Percentiles rank a stretch among this genome's conserved stretches.
Evolutionary conservation across 225 moss, liverwort and hornwort genomes (phyloP).

Genomic region (Polytrichum formosum): DNA sequence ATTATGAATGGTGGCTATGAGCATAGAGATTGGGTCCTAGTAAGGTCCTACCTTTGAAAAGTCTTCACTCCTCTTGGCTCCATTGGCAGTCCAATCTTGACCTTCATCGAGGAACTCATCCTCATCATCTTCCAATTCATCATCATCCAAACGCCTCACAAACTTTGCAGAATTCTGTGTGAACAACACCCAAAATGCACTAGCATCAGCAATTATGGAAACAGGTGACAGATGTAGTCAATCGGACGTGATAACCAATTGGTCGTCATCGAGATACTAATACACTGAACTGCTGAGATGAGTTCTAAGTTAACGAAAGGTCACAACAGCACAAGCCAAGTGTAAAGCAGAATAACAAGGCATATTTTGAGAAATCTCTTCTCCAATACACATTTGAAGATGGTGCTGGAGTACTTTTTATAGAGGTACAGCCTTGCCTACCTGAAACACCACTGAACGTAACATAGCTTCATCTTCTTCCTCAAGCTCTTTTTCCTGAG

Average conservation of each 20-base stretch:
- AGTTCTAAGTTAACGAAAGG: no score
- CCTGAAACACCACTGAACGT: slow-evolving; percentile 83
- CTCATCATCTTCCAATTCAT: slow-evolving; percentile 57
- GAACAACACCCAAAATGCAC: not conserved
- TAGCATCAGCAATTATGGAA: not conserved
- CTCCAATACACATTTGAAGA: not conserved
- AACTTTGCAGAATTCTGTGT: slow-evolving; percentile 63
- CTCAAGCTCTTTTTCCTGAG: slow-evolving; percentile 72
- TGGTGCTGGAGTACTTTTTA: not conserved
- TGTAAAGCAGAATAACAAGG: not conserved
- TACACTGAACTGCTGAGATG: not conserved
- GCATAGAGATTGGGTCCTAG: no score
- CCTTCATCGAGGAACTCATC: slow-evolving; percentile 40
- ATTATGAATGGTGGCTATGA: no score
- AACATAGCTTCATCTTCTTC: slow-evolving; percentile 76
- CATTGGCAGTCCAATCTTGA: slow-evolving; percentile 23
- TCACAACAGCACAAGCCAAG: not conserved
- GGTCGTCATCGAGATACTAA: slow-evolving; percentile 4
- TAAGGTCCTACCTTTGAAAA: slow-evolving; percentile 16
- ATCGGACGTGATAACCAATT: not conserved
- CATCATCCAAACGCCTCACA: slow-evolving; percentile 65
- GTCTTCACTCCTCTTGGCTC: slow-evolving; percentile 12
- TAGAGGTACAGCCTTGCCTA: slow-evolving; percentile 4
- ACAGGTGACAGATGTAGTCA: no score
- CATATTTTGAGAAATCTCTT: not conserved